Evolutionary conservation across 2,329 filamentous ascomycete genomes (phyloP), one percentile per base, ranked within the genome.

Genomic region (Aureobasidium sp.): DNA sequence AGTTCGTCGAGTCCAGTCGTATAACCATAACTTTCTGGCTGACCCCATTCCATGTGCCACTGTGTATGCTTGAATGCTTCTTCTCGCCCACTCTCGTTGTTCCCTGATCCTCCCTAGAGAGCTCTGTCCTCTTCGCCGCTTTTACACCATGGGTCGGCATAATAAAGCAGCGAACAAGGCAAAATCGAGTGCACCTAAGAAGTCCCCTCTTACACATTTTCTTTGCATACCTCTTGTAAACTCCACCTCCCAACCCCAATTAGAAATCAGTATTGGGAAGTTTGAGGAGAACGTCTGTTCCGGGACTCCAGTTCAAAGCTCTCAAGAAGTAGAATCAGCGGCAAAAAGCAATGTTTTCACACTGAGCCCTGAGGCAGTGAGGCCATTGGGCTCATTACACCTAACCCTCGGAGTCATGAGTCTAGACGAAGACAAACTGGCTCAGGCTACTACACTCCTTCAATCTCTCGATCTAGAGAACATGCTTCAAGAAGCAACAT

Each of bases 391-490:
- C 0, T 91, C 91, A 1, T 74, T 97, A 51, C 93, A 97, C 74
- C 77, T 96, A 3, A 97, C 92, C 0, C 79, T 97, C 0, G 92
- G 91, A 0, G 89, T 95, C 1, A 92, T 97, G 88, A 87, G 82
- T 65, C 81, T 96, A 10, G 74, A 78, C 3, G 78, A 76, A 2
- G 73, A 78, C 2, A 78, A 81, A 49, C 73, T 87, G 2, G 68
- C 78, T 0, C 72, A 74, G 34, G 84, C 82, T 0, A 66, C 78
- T 29, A 47, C 67, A 1, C 72, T 80, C 8, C 64, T 75, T 8
- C 25, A 68, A 29, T 51, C 50, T 16, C 58, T 72, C 3, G 66
- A 73, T 42, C n/a, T 73, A 13, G 11, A 25, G 7, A 39, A 63
- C 5, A 32, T 72, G 27, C 63, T 73, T 29, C 29, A 32, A 8